phyloP scores from a whole-genome alignment of 106 monocot species.

The Dendrobium chrysotoxum region DNA sequence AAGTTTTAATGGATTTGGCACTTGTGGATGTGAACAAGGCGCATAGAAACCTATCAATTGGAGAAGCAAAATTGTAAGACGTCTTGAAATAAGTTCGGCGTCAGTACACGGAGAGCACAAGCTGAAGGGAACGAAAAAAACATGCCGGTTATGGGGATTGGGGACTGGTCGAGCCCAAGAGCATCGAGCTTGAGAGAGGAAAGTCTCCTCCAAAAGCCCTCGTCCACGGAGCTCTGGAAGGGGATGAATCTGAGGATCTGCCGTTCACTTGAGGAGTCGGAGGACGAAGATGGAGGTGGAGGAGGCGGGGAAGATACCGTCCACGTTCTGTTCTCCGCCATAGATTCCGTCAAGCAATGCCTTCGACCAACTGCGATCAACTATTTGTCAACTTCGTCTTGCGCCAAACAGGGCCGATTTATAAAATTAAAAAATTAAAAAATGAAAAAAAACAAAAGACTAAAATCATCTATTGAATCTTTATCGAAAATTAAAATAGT shows the following conservation, averaged over 20 bases:
- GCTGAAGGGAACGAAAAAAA: neutral
- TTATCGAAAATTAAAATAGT: no score
- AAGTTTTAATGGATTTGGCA: conserved; percentile 57
- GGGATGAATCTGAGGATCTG: conserved; percentile 42
- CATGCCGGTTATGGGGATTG: conserved; percentile 53
- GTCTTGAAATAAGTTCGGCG: neutral
- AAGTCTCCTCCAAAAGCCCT: conserved; percentile 77
- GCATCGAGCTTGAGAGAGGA: conserved; percentile 82
- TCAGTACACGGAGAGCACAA: neutral
- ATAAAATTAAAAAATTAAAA: no score
- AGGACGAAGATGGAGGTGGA: conserved; percentile 4
- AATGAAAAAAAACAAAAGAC: no score
- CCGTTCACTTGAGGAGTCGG: neutral
- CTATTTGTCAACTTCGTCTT: neutral
- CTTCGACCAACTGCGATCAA: neutral
- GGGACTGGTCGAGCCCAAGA: conserved; percentile 76
- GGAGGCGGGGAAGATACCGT: neutral
- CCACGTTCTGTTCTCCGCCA: neutral
- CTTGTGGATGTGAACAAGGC: conserved; percentile 52
- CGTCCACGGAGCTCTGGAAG: conserved; percentile 60
- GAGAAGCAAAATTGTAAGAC: neutral
- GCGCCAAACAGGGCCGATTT: no score
- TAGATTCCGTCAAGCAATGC: neutral
- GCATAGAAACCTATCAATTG: conserved; percentile 59
- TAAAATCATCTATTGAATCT: no score